Evolutionary conservation across 116 monocot species (phyloP), one percentile per base, ranked within the genome.

Genomic region (Zostera marina): DNA sequence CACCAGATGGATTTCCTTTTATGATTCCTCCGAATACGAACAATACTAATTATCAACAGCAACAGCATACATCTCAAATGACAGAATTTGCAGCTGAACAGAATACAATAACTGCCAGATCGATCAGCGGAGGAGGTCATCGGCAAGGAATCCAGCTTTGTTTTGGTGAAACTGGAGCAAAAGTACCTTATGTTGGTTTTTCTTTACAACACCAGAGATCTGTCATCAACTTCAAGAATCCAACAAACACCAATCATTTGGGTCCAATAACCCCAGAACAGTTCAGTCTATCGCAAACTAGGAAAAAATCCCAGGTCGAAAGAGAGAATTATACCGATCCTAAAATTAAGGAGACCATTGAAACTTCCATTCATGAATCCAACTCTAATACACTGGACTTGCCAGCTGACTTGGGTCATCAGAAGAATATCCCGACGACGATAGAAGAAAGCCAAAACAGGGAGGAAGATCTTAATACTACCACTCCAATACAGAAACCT

Each of bases 401-500:
- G 40, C 3, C 42, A 14, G 39, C 9, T 11, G 11, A 15, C 52
- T 13, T 40, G 15, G 32, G 0, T 32, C 53, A 52, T 15, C 52
- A 13, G 21, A 40, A 64, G 7, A 42, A 64, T 53, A 17, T 42
- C 38, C n/a, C 4, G 21, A 53, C 41, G 22, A 53, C 13, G 17
- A 40, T 45, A 15, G 23, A 41, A 49, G 73, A 73, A 9, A 69
- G 56, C 11, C 60, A 75, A 64, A 76, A 56, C 7, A 67, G 71
- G 66, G 80, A 74, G 59, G 77, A 73, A 56, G 32, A 32, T 32
- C 32, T 32, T 2, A 32, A 0, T 32, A 32, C 32, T 32, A 3
- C 32, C 32, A 78, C 73, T 44, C 80, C 77, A 3, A 57, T 53
- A 13, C 77, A 72, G 44, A 83, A 82, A 58, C 42, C 73, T 0